Percentiles rank a stretch among this genome's conserved stretches.
These are phyloP conservation scores for Mortierella antarctica DNA, from an alignment of 192 early-diverging fungal species.

Conservation along the genomic window DNA sequence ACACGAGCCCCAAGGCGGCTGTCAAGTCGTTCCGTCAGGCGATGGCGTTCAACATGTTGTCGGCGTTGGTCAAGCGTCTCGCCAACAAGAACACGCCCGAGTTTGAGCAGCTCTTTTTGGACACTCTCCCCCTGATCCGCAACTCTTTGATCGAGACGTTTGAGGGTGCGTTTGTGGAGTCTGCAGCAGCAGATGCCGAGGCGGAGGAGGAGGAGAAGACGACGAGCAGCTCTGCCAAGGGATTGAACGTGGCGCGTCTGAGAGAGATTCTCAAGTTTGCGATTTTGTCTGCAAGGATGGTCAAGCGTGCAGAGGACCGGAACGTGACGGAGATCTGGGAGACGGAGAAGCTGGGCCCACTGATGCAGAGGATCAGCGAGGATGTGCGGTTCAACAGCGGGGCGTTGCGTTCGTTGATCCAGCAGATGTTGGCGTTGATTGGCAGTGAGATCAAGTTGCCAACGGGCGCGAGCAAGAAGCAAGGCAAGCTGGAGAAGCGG, in stretches of 20 bases:
- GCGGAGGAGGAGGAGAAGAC: constrained; percentile 15
- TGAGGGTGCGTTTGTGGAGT: constrained; percentile 33
- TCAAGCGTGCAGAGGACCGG: constrained; percentile 49
- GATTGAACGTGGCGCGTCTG: constrained; percentile 49
- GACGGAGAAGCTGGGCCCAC: constrained; percentile 43
- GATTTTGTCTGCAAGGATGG: constrained; percentile 45
- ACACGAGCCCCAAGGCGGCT: constrained; percentile 59
- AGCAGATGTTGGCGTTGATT: constrained; percentile 53
- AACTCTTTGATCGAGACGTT: constrained; percentile 55
- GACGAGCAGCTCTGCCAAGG: constrained; percentile 23
- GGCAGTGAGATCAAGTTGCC: constrained; percentile 52
- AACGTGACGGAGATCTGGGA: constrained; percentile 47
- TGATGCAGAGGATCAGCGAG: constrained; percentile 44
- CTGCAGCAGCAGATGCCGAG: constrained; percentile 17
- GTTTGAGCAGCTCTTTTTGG: constrained; percentile 48
- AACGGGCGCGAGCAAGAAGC: constrained; percentile 31
- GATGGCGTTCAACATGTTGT: constrained; percentile 64
- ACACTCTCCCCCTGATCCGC: constrained; percentile 48
- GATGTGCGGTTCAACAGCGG: constrained; percentile 47
- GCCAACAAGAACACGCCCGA: constrained; percentile 52
- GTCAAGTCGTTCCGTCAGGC: constrained; percentile 75
- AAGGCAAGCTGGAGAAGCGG: constrained; percentile 51
- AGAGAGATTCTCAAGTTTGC: constrained; percentile 58
- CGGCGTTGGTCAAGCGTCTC: constrained; percentile 55
- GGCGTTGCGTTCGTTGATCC: constrained; percentile 49